Evolutionary conservation across 192 early-diverging fungal species (phyloP).

Genomic region (Thamnidium elegans): DNA sequence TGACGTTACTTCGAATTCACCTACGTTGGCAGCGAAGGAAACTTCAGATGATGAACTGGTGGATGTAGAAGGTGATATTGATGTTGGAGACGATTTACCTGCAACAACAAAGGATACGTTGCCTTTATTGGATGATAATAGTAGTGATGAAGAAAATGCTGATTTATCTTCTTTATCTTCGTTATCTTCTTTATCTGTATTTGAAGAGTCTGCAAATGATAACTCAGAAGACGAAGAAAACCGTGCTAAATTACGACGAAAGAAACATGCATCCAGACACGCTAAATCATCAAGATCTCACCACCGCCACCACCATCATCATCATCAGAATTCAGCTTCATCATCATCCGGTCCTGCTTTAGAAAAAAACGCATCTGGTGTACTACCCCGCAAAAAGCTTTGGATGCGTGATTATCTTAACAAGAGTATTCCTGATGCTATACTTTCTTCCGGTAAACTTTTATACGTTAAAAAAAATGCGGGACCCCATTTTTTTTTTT

Average conservation of each 20-base stretch:
- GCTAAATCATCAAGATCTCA: not conserved
- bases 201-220: not conserved
- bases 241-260: slow-evolving; percentile 1
- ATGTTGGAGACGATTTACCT: slow-evolving; percentile 28
- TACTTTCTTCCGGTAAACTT: not conserved
- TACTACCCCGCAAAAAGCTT: slow-evolving; percentile 8
- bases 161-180: slow-evolving; percentile 13
- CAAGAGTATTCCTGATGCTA: not conserved
- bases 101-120: slow-evolving; percentile 14
- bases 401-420: slow-evolving; percentile 7
- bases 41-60: slow-evolving; percentile 10
- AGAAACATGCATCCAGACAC: not conserved
- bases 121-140: not conserved
- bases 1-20: slow-evolving; percentile 29
- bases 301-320: not conserved
- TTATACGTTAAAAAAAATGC: not conserved
- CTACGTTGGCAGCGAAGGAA: not conserved
- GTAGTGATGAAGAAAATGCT: slow-evolving; percentile 2
- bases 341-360: too few species aligned
- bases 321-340: too few species aligned
- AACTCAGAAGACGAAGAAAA: not conserved
- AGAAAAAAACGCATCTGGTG: not conserved
- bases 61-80: slow-evolving; percentile 24
- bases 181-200: slow-evolving; percentile 11
- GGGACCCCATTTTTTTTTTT: not conserved